phyloP scores from a whole-genome alignment of 371 early-diverging fungal species.

The Blakeslea trispora region DNA sequence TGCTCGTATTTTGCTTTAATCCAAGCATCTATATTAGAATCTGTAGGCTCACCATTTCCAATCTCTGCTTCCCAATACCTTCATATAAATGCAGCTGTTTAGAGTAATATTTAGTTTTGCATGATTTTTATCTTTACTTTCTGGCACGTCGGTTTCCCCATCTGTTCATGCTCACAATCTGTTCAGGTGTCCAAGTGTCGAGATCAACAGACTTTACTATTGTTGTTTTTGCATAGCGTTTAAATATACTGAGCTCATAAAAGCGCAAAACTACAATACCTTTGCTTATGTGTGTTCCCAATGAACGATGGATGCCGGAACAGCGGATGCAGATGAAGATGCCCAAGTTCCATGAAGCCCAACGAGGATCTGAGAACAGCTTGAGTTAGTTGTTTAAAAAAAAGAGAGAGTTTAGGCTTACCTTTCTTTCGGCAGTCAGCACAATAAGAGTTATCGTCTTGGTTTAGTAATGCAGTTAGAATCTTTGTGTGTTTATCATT shows the following conservation, averaged over 20 bases:
- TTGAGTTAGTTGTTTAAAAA: too few relatives aligned
- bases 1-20: slow-evolving; percentile 77
- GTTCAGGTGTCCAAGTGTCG: slow-evolving; percentile 79
- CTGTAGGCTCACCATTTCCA: slow-evolving; percentile 26
- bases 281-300: slow-evolving; percentile 80
- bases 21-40: slow-evolving; percentile 64
- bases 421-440: slow-evolving; percentile 78
- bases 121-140: too few relatives aligned
- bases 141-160: slow-evolving; percentile 80
- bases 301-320: slow-evolving; percentile 74
- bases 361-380: slow-evolving; percentile 84
- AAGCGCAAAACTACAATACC: slow-evolving; percentile 41
- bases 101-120: too few relatives aligned
- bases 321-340: slow-evolving; percentile 81
- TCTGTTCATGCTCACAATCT: slow-evolving; percentile 69
- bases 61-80: slow-evolving; percentile 59
- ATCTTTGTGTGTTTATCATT: slow-evolving; percentile 69
- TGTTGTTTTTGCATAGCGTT: background rate
- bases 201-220: slow-evolving; percentile 79
- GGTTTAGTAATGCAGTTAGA: slow-evolving; percentile 60
- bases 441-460: slow-evolving; percentile 65
- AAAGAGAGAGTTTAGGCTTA: too few relatives aligned
- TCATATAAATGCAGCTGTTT: too few relatives aligned
- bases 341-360: slow-evolving; percentile 83
- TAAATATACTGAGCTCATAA: slow-evolving; percentile 2